Evolutionary conservation across 495 filamentous ascomycete genomes (phyloP), one percentile per base, ranked within the genome.

Genomic region (Hypoxylon lenormandii): DNA sequence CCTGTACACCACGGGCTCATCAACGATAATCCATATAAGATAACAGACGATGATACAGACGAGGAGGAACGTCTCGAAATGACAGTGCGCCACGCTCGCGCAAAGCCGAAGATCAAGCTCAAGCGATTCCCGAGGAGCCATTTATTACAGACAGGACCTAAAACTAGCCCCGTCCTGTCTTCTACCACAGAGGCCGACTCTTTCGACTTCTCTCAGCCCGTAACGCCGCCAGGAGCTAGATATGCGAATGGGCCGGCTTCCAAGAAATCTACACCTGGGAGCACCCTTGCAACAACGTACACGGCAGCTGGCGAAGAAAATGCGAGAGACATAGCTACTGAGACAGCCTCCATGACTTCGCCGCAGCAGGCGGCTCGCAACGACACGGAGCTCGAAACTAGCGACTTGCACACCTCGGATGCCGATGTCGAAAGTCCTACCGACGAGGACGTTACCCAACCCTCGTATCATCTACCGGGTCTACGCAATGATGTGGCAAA

Each of bases 11-110:
- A 63, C 12, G n/a, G 13, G 21, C 33, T 49, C 18, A 7, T 19
- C 21, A 56, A 56, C n/a, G 74, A 69, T 30, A 60, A 59, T n/a
- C 71, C 70, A 8, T 73, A 67, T 28, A 68, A 60, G 21, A 57
- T 74, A 37, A 77, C 76, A 4, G 78, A 80, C 33, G 73, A 77
- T 13, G 74, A 77, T 18, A 76, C 79, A 6, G 80, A 82, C 21
- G 78, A 80, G 15, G 81, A 80, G 18, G 80, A 81, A 42, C 70
- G 76, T 8, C 70, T 82, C 3, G 81, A 82, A 64, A 77, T 81
- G 58, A 60, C 73, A 12, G 68, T 70, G 57, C 58, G 56, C 1
- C 65, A 72, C 43, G 22, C 54, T 28, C 47, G 53, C 10, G 57
- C 16, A 15, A 74, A 56, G 36, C 69, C 55, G 15, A 74, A 72